A percentile compares a stretch with the other conserved stretches of the same genome.
Evolutionary conservation across 306 rosid species (phyloP).

Genomic region (Lotus japonicus): DNA sequence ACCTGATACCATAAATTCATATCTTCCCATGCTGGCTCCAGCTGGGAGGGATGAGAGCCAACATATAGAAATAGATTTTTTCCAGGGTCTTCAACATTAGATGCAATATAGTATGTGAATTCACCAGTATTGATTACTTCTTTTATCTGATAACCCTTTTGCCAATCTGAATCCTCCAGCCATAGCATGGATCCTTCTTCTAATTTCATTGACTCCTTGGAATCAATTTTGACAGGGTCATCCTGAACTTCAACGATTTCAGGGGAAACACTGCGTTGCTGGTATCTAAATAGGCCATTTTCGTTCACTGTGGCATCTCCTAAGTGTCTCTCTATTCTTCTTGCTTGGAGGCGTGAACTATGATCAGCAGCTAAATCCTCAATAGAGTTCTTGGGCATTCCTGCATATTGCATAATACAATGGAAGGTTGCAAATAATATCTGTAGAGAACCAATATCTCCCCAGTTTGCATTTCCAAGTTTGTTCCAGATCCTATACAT

Average conservation of each 20-base stretch:
- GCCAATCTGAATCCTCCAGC: slow-evolving; percentile 86
- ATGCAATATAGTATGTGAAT: slow-evolving; percentile 62
- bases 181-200: slow-evolving; percentile 76
- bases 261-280: slow-evolving; percentile 69
- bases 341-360: slow-evolving; percentile 87
- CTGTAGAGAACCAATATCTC: slow-evolving; percentile 83
- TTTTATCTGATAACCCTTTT: slow-evolving; percentile 78
- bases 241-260: slow-evolving; percentile 95
- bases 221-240: slow-evolving; percentile 48
- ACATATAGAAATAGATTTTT: slow-evolving; percentile 63
- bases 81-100: slow-evolving; percentile 76
- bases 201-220: slow-evolving; percentile 69
- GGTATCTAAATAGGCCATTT: slow-evolving; percentile 61
- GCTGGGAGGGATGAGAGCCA: slow-evolving; percentile 85
- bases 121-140: slow-evolving; percentile 50
- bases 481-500: slow-evolving; percentile 92
- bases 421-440: slow-evolving; percentile 90
- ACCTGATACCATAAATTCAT: slow-evolving; percentile 98
- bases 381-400: slow-evolving; percentile 78
- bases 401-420: slow-evolving; percentile 72
- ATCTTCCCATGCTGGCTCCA: slow-evolving; percentile 99
- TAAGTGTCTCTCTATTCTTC: slow-evolving; percentile 83
- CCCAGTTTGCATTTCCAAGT: slow-evolving; percentile 97
- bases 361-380: slow-evolving; percentile 98
- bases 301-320: slow-evolving; percentile 63